Conservation (phyloP, 345 rosid species). For the Mallotus nudiflorus region DNA sequence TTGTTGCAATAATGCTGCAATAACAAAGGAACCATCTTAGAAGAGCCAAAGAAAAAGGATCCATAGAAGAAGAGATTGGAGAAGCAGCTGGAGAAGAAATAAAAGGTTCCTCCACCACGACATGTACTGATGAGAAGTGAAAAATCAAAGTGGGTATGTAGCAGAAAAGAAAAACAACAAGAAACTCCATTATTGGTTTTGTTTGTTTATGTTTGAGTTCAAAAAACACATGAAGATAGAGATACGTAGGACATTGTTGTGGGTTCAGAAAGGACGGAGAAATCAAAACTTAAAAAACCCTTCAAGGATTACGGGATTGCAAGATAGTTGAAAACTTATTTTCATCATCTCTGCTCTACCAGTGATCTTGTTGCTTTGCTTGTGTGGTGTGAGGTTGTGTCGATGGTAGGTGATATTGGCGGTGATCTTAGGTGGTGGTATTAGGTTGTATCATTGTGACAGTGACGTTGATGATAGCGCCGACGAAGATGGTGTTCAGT, state of each 20-base stretch:
- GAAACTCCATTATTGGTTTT: constrained; percentile 48
- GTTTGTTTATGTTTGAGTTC: constrained; percentile 5
- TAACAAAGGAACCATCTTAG: no score
- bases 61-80: constrained; percentile 44
- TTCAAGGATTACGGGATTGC: no score
- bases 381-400: no score
- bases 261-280: constrained; percentile 21
- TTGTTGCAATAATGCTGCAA: no score
- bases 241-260: constrained; percentile 8
- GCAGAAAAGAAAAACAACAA: constrained; percentile 39
- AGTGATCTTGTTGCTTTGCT: no score
- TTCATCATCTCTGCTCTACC: no score
- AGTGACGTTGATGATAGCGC: no score
- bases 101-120: constrained; percentile 27
- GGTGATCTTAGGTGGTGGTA: no score
- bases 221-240: constrained; percentile 32
- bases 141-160: constrained; percentile 48
- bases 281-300: neutral
- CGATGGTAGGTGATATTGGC: no score
- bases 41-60: constrained; percentile 53
- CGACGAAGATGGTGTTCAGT: no score
- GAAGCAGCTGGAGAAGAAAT: constrained; percentile 37
- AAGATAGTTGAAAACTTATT: no score
- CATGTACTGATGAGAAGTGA: constrained; percentile 22
- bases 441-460: no score